These are phyloP conservation scores for Alternaria brassicicola DNA, from an alignment of 2,329 filamentous ascomycete genomes.

Conservation along the genomic window DNA sequence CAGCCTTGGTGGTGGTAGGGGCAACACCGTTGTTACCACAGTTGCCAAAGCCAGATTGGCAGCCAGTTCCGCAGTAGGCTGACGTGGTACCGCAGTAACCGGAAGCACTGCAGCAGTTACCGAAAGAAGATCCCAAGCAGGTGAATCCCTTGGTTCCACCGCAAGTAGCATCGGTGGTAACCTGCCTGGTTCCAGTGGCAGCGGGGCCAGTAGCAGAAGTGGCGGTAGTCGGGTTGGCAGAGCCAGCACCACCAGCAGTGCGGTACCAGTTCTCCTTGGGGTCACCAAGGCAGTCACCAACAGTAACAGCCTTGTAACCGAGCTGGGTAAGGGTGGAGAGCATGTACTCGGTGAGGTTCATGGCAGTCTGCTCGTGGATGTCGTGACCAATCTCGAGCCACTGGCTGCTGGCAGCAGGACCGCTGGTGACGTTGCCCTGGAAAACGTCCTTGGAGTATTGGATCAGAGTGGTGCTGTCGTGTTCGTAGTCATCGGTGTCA, in stretches of 20 bases:
- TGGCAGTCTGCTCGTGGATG: conserved; percentile 55
- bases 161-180: conserved; percentile 52
- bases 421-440: conserved; percentile 51
- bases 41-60: conserved; percentile 37
- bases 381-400: conserved; percentile 63
- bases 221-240: conserved; percentile 23
- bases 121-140: conserved; percentile 51
- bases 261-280: conserved; percentile 58
- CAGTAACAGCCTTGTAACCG: conserved; percentile 54
- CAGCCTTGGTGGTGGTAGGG: conserved; percentile 10
- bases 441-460: conserved; percentile 63
- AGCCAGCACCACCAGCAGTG: conserved; percentile 44
- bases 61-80: conserved; percentile 40
- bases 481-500: conserved; percentile 67
- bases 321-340: conserved; percentile 49
- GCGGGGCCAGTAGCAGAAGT: conserved; percentile 14
- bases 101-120: conserved; percentile 52
- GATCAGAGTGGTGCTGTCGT: conserved; percentile 55
- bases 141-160: conserved; percentile 51
- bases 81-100: conserved; percentile 38
- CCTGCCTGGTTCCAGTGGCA: conserved; percentile 32
- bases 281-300: conserved; percentile 57
- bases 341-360: conserved; percentile 53
- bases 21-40: conserved; percentile 22
- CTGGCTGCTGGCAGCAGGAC: conserved; percentile 28